Evolutionary conservation across 306 rosid genomes (phyloP).

Genomic region (Gynostemma pentaphyllum): DNA sequence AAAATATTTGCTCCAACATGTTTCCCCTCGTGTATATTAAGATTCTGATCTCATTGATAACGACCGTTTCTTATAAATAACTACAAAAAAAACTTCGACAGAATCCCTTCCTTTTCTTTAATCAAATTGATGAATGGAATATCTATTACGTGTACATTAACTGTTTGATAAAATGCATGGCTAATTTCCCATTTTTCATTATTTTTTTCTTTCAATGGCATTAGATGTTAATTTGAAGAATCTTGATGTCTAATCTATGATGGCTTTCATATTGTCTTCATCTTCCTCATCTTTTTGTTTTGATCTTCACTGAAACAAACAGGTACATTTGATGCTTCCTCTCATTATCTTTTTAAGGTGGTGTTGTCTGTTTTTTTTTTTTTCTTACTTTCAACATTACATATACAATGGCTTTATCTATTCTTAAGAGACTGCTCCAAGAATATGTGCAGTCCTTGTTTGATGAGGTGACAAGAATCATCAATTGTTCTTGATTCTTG

Average conservation of each 20-base stretch:
- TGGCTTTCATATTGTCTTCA: constrained; percentile 1
- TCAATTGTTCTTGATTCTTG: not conserved
- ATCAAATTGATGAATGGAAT: not conserved
- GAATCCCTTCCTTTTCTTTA: not conserved
- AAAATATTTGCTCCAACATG: no score
- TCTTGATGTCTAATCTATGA: not conserved
- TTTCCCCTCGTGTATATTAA: no score
- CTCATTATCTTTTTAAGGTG: not conserved
- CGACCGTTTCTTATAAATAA: not conserved
- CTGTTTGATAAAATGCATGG: not conserved
- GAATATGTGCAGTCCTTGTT: constrained; percentile 31
- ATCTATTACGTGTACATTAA: not conserved
- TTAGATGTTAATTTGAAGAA: not conserved
- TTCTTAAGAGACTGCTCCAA: constrained; percentile 43
- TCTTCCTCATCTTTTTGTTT: not conserved
- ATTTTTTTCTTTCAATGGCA: not conserved
- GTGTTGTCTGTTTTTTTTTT: not conserved
- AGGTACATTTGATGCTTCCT: not conserved
- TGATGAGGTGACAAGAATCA: constrained; percentile 25
- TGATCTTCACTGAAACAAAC: not conserved
- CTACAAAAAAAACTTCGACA: no score
- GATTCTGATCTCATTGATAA: not conserved
- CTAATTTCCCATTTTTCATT: not conserved
- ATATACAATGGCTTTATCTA: constrained; percentile 33
- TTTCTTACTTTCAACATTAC: not conserved